Base-by-base conservation (phyloP, 495 filamentous ascomycete genomes). In the Penicillium chermesinum region DNA sequence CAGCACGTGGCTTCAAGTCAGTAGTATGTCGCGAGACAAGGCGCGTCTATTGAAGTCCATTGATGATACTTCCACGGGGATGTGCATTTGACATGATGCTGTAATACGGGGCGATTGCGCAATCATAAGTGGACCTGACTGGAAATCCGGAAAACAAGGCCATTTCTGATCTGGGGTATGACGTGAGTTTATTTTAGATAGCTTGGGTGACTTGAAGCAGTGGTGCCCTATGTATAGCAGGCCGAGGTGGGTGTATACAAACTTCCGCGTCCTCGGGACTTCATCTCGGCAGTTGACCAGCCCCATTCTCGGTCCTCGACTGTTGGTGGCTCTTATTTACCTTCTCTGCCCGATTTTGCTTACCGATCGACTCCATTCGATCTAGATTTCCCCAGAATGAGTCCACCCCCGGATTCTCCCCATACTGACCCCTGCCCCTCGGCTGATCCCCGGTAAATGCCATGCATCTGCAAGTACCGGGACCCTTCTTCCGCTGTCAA, bases 211-310 rank as follows among this genome's bases (percentile, higher is more conserved):
- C 25, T 30, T 30, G 4, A 30, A 30, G 25, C 25, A 30, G 25
- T 30, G 25, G 25, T 30, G 25, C 25, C 25, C 10, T 10, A 4
- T 5, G 25, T 10, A 27, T 19, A 7, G 17, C 41, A 13, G 4
- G 25, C 25, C 25, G 25, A 30, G 25, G 25, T 10, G 5, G 25
- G 25, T 30, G 25, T 4, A 5, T 30, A n/a, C n/a, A n/a, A n/a
- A n/a, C n/a, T n/a, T 5, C 25, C 25, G 4, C 25, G 10, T 1
- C 3, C 42, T 27, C 52, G 41, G 52, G 32, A 45, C 37, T 21
- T 19, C 21, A 16, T 33, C 37, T 54, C 52, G 52, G 52, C 52
- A 54, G 47, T 54, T 54, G 19, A 13, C 10, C 25, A 5, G n/a
- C 19, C 44, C 10, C n/a, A n/a, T n/a, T n/a, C n/a, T n/a, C n/a